A percentile compares a stretch with the other conserved stretches of the same genome.
phyloP scores from a whole-genome alignment of 257 asterid genomes.

The Solanum arcanum region DNA sequence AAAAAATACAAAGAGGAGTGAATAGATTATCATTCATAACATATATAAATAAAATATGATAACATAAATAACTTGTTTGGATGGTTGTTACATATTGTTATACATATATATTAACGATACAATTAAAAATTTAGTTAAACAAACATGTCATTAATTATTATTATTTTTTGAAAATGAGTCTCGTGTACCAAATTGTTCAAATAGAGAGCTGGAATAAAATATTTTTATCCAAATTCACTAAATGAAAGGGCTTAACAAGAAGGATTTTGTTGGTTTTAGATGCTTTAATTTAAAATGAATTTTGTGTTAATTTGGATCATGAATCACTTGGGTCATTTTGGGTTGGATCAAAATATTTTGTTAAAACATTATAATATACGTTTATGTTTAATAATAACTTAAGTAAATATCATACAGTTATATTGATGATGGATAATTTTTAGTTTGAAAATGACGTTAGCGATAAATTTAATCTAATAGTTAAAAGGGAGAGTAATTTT shows the following conservation, averaged over 20 bases:
- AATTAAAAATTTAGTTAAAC: too few relatives aligned
- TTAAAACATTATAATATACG: neutral
- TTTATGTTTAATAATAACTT: neutral
- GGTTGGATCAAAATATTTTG: neutral
- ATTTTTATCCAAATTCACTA: neutral
- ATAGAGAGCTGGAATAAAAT: too few relatives aligned
- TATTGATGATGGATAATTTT: neutral
- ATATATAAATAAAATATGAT: too few relatives aligned
- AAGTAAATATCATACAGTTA: neutral
- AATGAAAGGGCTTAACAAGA: neutral
- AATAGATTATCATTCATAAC: too few relatives aligned
- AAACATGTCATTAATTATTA: too few relatives aligned
- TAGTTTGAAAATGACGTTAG: neutral
- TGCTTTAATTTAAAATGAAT: neutral
- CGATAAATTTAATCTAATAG: neutral
- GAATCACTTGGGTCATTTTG: neutral
- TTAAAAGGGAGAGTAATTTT: neutral
- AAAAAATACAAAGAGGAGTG: too few relatives aligned
- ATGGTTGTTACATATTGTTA: too few relatives aligned
- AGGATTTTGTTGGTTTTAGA: neutral
- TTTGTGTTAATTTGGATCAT: neutral
- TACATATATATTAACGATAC: too few relatives aligned
- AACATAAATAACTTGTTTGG: too few relatives aligned
- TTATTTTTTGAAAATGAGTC: too few relatives aligned
- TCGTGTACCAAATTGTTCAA: too few relatives aligned